Percentiles rank a stretch among this genome's conserved stretches.
Conservation (phyloP, 768 basidiomycete species). For the Trichaptum fuscoviolaceum region DNA sequence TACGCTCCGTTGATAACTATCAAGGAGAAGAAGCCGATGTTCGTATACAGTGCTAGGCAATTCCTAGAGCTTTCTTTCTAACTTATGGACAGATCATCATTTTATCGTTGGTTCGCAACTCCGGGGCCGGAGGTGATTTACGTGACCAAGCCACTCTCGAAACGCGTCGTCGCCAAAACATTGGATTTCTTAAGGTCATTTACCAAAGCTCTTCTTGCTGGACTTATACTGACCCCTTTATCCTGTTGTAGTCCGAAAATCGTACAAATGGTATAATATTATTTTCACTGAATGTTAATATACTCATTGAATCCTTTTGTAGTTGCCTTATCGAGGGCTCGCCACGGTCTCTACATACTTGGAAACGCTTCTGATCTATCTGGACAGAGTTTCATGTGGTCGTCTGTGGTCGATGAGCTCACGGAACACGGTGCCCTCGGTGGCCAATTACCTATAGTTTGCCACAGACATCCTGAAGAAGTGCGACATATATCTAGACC, state of each 20-base stretch:
- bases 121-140: conserved; percentile 39
- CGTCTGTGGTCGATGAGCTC: conserved; percentile 50
- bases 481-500: conserved; percentile 41
- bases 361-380: conserved; percentile 59
- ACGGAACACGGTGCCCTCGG: conserved; percentile 43
- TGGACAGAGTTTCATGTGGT: conserved; percentile 53
- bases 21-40: conserved; percentile 71
- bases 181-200: conserved; percentile 70
- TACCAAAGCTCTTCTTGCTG: background rate
- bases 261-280: conserved; percentile 41
- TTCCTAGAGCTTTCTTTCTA: conserved; percentile 1
- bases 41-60: conserved; percentile 3
- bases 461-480: conserved; percentile 47
- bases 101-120: conserved; percentile 68
- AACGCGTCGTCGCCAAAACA: conserved; percentile 24
- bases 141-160: conserved; percentile 22
- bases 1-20: conserved; percentile 75
- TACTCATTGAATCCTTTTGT: conserved; percentile 31
- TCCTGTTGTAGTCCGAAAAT: conserved; percentile 41
- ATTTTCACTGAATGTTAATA: conserved; percentile 10
- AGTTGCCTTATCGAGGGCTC: conserved; percentile 70
- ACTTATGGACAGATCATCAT: conserved; percentile 50
- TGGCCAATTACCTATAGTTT: conserved; percentile 48
- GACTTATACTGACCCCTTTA: too few relatives aligned
- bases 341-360: conserved; percentile 67